Base-by-base conservation (phyloP, 192 early-diverging fungal species). In the Irineochytrium annulatum region DNA sequence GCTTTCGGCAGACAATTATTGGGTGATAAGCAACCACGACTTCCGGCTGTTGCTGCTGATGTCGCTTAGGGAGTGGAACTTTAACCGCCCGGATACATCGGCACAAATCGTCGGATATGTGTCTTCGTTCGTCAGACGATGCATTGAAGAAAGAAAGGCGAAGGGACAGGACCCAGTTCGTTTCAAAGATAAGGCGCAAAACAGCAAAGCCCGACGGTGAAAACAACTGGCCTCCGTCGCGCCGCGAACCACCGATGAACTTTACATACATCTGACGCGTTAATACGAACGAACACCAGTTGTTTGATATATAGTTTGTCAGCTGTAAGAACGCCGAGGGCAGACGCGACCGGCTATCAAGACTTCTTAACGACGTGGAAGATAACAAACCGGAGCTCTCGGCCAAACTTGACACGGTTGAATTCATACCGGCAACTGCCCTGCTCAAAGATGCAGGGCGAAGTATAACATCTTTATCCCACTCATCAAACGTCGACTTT, bases 151-250 rank as follows among this genome's bases (percentile, higher is more conserved):
- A 82, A 24, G 55, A 44, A 19, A 75, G 8, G 22, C 56, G 57
- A 1, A 82, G 45, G 32, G 63, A 54, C 28, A 68, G 29, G 5
- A 77, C 45, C 55, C 66, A 74, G 37, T 81, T 76, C 13, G 75
- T 78, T 62, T 76, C 71, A 35, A 53, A 67, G 17, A 63, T 45
- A 17, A 78, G 14, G 14, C 65, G 56, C n/a, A 78, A 57, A 2
- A 74, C 34, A 41, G 60, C 68, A 43, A 76, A 76, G 3, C 79
- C 79, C 24, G 61, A 58, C 5, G 75, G 65, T n/a, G n/a, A n/a
- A n/a, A n/a, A n/a, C 1, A 16, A 57, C 27, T 31, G 14, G 17
- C 3, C 43, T 0, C 22, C 43, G 6, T 45, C 31, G 17, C 37
- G 39, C 16, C 52, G 64, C 34, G 55, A 39, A 16, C 20, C 43